phyloP scores from a whole-genome alignment of 345 rosid genomes.

The Heritiera littoralis region DNA sequence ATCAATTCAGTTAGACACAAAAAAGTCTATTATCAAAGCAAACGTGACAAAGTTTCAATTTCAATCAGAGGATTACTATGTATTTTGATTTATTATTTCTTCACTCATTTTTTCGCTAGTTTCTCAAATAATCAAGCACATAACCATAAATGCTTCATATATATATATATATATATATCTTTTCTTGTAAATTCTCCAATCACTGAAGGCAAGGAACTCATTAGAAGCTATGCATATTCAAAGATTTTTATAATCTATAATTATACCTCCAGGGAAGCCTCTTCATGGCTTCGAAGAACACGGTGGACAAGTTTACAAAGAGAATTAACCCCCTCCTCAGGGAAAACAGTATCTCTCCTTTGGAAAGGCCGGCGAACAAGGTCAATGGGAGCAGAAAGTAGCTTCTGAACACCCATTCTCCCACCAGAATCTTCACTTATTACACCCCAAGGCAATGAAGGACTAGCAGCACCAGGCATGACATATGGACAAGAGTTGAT shows the following conservation, averaged over 20 bases:
- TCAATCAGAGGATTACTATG: not conserved
- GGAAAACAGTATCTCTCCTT: constrained; percentile 67
- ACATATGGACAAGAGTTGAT: constrained; percentile 90
- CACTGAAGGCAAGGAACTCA: not conserved
- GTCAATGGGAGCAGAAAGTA: constrained; percentile 64
- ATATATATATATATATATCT: not conserved
- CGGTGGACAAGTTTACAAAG: constrained; percentile 72
- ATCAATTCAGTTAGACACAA: not conserved
- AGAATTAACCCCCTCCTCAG: constrained; percentile 80
- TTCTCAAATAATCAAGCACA: not conserved
- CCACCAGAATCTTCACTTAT: constrained; percentile 49
- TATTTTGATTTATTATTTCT: not conserved
- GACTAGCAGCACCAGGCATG: constrained; percentile 64
- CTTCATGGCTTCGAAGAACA: constrained; percentile 75
- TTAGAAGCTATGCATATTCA: not conserved
- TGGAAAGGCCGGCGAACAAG: constrained; percentile 74
- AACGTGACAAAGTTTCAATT: not conserved
- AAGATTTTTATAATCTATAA: not conserved
- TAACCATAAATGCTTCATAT: no score
- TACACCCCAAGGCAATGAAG: constrained; percentile 77
- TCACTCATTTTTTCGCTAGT: constrained; percentile 3
- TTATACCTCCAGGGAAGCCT: constrained; percentile 78
- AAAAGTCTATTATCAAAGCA: not conserved
- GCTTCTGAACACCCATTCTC: constrained; percentile 54
- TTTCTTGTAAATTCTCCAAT: not conserved